phyloP scores from a whole-genome alignment of 2,329 filamentous ascomycete genomes.

The Aureobasidium uvarum region DNA sequence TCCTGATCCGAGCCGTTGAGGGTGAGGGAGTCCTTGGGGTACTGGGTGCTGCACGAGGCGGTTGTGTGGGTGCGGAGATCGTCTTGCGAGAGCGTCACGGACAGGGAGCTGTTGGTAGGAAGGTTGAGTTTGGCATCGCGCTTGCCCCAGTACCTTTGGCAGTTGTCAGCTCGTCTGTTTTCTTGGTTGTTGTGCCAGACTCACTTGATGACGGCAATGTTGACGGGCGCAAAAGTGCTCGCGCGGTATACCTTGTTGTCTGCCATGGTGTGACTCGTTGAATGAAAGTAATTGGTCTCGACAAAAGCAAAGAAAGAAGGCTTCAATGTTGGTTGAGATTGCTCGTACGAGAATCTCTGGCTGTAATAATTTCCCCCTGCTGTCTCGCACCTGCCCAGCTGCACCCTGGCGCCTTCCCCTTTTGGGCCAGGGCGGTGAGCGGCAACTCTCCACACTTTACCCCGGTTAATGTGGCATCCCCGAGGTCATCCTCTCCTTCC shows the following conservation, averaged over 20 bases:
- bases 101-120: constrained; percentile 96
- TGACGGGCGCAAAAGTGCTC: constrained; percentile 94
- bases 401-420: constrained; percentile 8
- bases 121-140: constrained; percentile 91
- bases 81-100: constrained; percentile 89
- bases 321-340: constrained; percentile 20
- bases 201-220: constrained; percentile 97
- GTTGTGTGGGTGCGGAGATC: constrained; percentile 96
- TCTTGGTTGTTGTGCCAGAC: constrained; percentile 25
- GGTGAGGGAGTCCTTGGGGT: constrained; percentile 68
- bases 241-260: constrained; percentile 70
- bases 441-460: constrained; percentile 13
- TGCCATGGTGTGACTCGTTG: constrained; percentile 37
- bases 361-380: constrained; percentile 26
- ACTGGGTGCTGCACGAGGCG: constrained; percentile 78
- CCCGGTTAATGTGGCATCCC: constrained; percentile 9
- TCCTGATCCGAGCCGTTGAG: constrained; percentile 84
- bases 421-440: constrained; percentile 20
- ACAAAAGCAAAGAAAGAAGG: neutral
- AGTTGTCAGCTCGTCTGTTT: constrained; percentile 18
- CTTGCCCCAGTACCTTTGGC: constrained; percentile 84
- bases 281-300: neutral
- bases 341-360: constrained; percentile 11
- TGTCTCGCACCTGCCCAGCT: constrained; percentile 11
- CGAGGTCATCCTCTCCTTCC: constrained; percentile 19